phyloP scores from a whole-genome alignment of 2,329 filamentous ascomycete species.

The Fusarium brachygibbosum region DNA sequence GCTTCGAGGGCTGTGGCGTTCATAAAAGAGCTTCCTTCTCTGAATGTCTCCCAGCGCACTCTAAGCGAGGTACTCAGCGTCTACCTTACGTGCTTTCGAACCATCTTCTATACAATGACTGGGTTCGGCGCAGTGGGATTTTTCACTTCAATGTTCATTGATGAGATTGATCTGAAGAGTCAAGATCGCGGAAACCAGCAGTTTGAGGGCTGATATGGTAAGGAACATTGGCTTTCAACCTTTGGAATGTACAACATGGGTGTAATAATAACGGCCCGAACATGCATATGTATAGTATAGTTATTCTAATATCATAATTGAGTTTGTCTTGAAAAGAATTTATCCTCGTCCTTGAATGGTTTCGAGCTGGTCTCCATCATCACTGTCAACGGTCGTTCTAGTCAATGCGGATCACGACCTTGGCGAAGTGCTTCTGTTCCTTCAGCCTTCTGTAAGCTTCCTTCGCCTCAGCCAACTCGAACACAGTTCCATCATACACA shows the following conservation, averaged over 20 bases:
- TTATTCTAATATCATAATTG: too few relatives aligned
- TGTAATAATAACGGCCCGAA: too few relatives aligned
- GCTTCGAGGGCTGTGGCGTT: slow-evolving; percentile 14
- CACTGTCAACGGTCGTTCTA: not conserved
- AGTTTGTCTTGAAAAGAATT: too few relatives aligned
- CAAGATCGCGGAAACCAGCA: slow-evolving; percentile 20
- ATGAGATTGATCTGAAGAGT: slow-evolving; percentile 17
- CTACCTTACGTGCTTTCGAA: slow-evolving; percentile 8
- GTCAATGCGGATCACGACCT: slow-evolving; percentile 52
- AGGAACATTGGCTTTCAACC: not conserved
- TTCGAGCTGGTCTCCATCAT: too few relatives aligned
- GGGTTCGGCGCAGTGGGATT: slow-evolving; percentile 11
- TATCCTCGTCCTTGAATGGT: too few relatives aligned
- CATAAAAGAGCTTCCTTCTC: slow-evolving; percentile 12
- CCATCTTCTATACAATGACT: slow-evolving; percentile 19
- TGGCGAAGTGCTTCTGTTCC: slow-evolving; percentile 55
- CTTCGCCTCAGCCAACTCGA: slow-evolving; percentile 51
- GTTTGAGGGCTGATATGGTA: not conserved
- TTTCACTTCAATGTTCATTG: slow-evolving; percentile 11
- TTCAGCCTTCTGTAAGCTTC: slow-evolving; percentile 52
- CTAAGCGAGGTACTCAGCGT: not conserved
- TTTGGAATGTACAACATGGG: too few relatives aligned
- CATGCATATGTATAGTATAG: too few relatives aligned
- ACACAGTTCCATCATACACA: slow-evolving; percentile 50
- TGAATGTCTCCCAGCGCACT: not conserved